Evolutionary conservation across 2,329 filamentous ascomycete species (phyloP), one percentile per base, ranked within the genome.

Genomic region (Whalleya microplaca): DNA sequence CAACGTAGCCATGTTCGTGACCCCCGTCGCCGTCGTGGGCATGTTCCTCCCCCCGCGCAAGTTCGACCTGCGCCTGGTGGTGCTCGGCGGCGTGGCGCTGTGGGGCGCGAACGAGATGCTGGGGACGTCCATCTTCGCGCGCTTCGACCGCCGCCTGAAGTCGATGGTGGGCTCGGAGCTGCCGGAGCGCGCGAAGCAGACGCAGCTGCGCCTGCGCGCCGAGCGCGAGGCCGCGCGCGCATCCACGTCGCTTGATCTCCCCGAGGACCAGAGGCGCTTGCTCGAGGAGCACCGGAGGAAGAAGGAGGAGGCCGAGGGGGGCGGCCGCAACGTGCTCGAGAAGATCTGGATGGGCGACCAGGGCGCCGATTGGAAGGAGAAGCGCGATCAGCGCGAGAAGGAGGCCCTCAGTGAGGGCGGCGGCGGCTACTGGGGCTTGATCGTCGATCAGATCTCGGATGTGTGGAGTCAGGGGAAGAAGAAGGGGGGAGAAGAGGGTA

Each of bases 261-360:
- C 69, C 27, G 69, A 65, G 55, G 61, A 54, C 48, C 51, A 59
- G 50, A 50, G 61, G 61, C 61, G 67, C 10, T 64, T 71, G 53
- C 48, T 71, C 47, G 68, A 68, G 61, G 61, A 64, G 45, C 29
- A 61, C 32, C 52, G 56, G 47, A 52, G 53, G 54, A 60, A 27
- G 55, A 37, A 55, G 19, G 47, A 44, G 41, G 48, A 55, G 50
- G 27, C 46, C 12, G 51, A 65, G 41, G 66, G 60, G 56, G 66
- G 73, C 0, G 32, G 14, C 14, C 32, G 32, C 32, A 14, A 14
- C 4, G 14, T 75, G 3, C 41, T 84, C 52, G 73, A 79, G 59
- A 76, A 76, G 61, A 69, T 86, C 16, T 87, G 84, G 84, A 82
- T 84, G 78, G 84, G 84, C 32, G 77, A 76, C 40, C 83, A 85